Base-by-base conservation (phyloP, 73 alveolate genomes). In the Blepharisma stoltei region DNA sequence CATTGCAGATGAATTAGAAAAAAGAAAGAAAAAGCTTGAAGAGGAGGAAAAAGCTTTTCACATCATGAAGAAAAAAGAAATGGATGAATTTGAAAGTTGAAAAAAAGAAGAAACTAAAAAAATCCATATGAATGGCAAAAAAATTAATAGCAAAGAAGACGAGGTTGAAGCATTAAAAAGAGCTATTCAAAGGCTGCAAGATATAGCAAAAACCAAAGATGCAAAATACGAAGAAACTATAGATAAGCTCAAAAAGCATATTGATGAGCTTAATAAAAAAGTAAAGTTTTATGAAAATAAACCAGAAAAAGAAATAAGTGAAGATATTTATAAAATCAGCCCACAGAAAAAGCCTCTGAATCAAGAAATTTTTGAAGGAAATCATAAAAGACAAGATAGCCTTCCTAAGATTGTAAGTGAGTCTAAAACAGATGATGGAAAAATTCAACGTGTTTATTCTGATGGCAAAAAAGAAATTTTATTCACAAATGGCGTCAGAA, bases 401-500 rank as follows among this genome's bases (percentile, higher is more conserved):
- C 18, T n/a, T 14, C 18, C 18, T 20, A 52, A 52, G 3, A 52
- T n/a, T 52, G 3, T n/a, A 52, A 52, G 18, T 52, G 23, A 52
- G 3, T 14, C 18, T n/a, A 52, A 52, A 52, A n/a, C 18, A 52
- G 32, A n/a, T 14, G 67, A 20, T n/a, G 67, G 23, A n/a, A 52
- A 52, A 52, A 52, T 52, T 52, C 67, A 52, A 52, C 18, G 23
- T 1, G 67, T 52, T 52, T 52, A 52, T 52, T 14, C 18, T n/a
- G 67, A 52, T 52, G 67, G 67, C 18, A 52, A 20, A 20, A 52
- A 52, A 52, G 67, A 52, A 20, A 52, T 83, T 18, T 60, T 83
- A 11, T 83, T 83, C 48, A 65, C 70, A 83, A 77, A 77, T 45
- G 90, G 90, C 2, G 90, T 76, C 50, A 54, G 68, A 71, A 83